Evolutionary conservation across 805 yeast species (phyloP), one percentile per base, ranked within the genome.

Genomic region (Wickerhamiella sorbophila): DNA sequence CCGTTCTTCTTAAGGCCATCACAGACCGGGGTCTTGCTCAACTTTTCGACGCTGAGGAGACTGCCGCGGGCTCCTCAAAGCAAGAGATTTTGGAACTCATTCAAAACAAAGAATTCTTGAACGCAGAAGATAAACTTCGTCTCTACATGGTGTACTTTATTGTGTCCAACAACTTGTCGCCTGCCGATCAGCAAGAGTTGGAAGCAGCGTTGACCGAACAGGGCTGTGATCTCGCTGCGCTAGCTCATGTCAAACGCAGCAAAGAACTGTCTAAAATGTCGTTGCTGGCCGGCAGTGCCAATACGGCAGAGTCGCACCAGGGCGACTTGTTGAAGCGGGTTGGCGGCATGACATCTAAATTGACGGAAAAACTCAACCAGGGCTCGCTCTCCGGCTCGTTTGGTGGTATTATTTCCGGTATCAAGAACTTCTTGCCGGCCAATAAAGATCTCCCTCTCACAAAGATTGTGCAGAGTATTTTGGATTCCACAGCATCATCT

Each of bases 21-120:
- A 91, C 88, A 53, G 77, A 79, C n/a, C 80, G 88, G 49, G 78
- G 79, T 15, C 69, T 91, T 51, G 98, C 93, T 54, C 76, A 86
- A 43, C 81, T 87, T 52, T 91, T 88, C 59, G 97, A 91, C 62
- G 76, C 91, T 46, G 99, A 91, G 63, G 96, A 88, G 57, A 79
- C 76, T 48, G 73, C 77, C 43, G 70, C 52, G 5, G 53, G 58
- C 24, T 62, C 61, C 45, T 52, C 62, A 73, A 65, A 68, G 71
- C 61, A 66, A 58, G 40, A 74, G 68, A 56, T 91, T 74, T 59
- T 63, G 72, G 66, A 64, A 38, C 57, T 58, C 8, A 56, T 66
- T 39, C 66, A 77, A 21, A 70, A 69, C 38, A 66, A 77, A 22
- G 80, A 81, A 47, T 70, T 76, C 45, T 74, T 78, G 36, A 61